These are phyloP conservation scores for Holtermanniella nyarrowii DNA, from an alignment of 768 basidiomycete genomes.

Conservation along the genomic window DNA sequence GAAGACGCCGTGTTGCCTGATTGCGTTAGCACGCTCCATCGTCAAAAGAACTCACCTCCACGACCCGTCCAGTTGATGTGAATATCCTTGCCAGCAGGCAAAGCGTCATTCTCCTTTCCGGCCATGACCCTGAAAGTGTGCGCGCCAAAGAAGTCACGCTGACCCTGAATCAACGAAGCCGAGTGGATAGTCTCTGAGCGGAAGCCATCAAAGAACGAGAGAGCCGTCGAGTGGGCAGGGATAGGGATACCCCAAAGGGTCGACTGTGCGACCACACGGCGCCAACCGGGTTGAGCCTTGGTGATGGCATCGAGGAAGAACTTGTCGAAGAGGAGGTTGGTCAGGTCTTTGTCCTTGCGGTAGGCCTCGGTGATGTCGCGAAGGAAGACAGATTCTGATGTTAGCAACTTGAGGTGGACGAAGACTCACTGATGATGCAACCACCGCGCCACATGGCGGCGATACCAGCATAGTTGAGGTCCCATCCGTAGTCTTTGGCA, in stretches of 20 bases:
- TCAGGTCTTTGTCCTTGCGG: constrained; percentile 67
- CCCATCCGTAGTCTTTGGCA: constrained; percentile 80
- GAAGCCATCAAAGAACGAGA: constrained; percentile 99
- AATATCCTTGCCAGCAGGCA: constrained; percentile 74
- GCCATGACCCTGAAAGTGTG: constrained; percentile 94
- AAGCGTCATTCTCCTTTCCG: constrained; percentile 75
- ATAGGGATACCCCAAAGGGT: constrained; percentile 96
- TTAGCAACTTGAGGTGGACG: constrained; percentile 1
- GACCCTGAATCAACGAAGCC: constrained; percentile 88
- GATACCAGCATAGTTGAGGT: constrained; percentile 94
- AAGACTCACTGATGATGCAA: constrained; percentile 69
- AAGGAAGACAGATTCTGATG: constrained; percentile 29
- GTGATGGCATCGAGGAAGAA: constrained; percentile 87
- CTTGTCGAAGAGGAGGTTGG: constrained; percentile 87
- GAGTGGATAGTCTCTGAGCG: constrained; percentile 78
- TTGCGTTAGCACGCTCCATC: neutral
- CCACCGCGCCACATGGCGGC: constrained; percentile 99
- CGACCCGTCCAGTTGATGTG: constrained; percentile 99
- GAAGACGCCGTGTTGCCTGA: constrained; percentile 58
- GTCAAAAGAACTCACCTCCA: constrained; percentile 63
- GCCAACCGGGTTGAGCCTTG: constrained; percentile 94
- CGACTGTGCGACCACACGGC: constrained; percentile 90
- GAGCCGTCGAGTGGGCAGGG: constrained; percentile 93
- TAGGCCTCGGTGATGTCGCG: constrained; percentile 55
- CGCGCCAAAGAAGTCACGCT: constrained; percentile 98